Percentiles rank a stretch among this genome's conserved stretches.
These are phyloP conservation scores for Conticribra weissflogii DNA, from an alignment of 108 stramenopile genomes.

Conservation along the genomic window DNA sequence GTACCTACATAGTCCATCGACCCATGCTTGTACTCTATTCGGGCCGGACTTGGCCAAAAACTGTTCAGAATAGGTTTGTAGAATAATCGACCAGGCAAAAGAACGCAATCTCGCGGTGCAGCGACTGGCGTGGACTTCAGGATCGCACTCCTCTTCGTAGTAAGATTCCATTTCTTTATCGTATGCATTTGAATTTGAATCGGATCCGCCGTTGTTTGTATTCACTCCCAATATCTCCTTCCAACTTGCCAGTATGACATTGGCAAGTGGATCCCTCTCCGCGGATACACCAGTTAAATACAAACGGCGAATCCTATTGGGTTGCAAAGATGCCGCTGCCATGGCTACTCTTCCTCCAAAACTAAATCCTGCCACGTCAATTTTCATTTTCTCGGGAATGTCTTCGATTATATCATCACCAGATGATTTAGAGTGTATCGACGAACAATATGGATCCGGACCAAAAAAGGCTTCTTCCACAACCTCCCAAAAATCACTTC, in stretches of 20 bases:
- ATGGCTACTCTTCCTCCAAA: conserved; percentile 69
- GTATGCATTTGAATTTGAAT: too few relatives aligned
- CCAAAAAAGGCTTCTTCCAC: conserved; percentile 39
- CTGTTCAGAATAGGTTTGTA: conserved; percentile 58
- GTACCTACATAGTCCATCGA: conserved; percentile 41
- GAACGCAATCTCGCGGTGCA: conserved; percentile 40
- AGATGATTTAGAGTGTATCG: too few relatives aligned
- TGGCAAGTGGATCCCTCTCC: conserved; percentile 52
- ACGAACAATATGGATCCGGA: conserved; percentile 26
- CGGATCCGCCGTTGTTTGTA: neutral
- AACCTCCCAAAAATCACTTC: conserved; percentile 34
- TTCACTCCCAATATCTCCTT: conserved; percentile 46
- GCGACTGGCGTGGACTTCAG: conserved; percentile 19
- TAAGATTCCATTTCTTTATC: neutral
- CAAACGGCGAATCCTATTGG: conserved; percentile 46
- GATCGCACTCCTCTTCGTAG: conserved; percentile 23
- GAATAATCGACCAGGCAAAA: conserved; percentile 68
- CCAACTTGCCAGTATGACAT: conserved; percentile 51
- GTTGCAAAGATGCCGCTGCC: conserved; percentile 51
- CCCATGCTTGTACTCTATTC: conserved; percentile 43
- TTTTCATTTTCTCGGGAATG: conserved; percentile 2
- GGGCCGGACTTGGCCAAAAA: conserved; percentile 47
- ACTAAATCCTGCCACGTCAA: conserved; percentile 68
- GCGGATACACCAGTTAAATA: conserved; percentile 68
- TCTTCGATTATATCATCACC: neutral